Base-by-base conservation (phyloP, 371 early-diverging fungal species). In the Conidiobolus incongruus region DNA sequence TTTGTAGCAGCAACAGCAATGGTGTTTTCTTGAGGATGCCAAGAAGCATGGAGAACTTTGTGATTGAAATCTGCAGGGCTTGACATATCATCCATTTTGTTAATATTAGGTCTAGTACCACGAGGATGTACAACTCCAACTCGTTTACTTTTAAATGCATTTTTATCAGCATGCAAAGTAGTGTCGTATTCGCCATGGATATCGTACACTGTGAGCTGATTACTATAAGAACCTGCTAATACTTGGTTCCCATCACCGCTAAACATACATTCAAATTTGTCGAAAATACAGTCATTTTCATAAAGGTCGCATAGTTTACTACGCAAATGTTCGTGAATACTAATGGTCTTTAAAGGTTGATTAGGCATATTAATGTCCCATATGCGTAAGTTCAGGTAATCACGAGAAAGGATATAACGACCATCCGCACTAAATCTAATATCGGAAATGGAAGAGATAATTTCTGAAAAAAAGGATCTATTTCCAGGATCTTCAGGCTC, bases 281-380 rank as follows among this genome's bases (percentile, higher is more conserved):
- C 97, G 66, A 96, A 96, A 54, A 96, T 94, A 62, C 88, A 91
- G 58, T 96, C 97, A 60, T 89, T 94, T 54, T 95, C 97, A 62
- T 96, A 96, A 33, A 95, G 64, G 51, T 96, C 97, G 59, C 94
- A 94, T 29, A 96, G 68, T 59, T 87, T 88, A 55, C 71, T 75
- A 51, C 81, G 72, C 32, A 96, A 61, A 47, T 90, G 84, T 49
- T 96, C 92, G 55, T 95, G 95, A 30, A 95, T 83, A 52, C 70
- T 75, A 59, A 97, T 91, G 29, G 87, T 85, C 53, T 86, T 73
- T 20, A 97, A 76, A 2, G 97, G 97, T 52, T 75, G 66, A 33
- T 58, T 73, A 45, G 90, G 83, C 93, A 92, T 97, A 59, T 84
- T 86, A 61, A 95, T 72, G 60, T 97, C 97, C 97, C 97, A 97